Conservation (phyloP, 202 grass and related monocot species). For the Carex arenaria region DNA sequence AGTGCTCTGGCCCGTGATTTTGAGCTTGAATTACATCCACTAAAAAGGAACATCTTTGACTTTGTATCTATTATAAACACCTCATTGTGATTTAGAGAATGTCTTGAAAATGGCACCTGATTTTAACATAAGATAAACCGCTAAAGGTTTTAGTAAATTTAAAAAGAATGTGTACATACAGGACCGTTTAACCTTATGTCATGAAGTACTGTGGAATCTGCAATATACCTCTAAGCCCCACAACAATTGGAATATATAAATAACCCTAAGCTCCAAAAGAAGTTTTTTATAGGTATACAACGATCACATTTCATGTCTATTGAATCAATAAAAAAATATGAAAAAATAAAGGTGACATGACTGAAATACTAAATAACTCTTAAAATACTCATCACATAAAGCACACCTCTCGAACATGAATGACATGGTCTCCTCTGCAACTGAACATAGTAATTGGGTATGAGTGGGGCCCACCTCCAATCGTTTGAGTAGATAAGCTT, state of each 20-base stretch:
- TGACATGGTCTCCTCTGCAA: constrained; percentile 70
- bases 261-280: neutral
- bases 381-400: neutral
- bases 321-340: neutral
- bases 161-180: neutral
- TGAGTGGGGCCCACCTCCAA: constrained; percentile 20
- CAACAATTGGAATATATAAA: neutral
- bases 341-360: neutral
- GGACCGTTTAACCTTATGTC: neutral
- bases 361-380: neutral
- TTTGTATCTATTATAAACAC: constrained; percentile 77
- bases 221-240: neutral
- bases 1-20: constrained; percentile 80
- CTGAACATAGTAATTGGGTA: constrained; percentile 45
- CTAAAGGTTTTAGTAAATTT: neutral
- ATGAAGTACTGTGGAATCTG: neutral
- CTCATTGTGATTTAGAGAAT: constrained; percentile 60
- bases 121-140: neutral
- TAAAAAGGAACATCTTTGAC: constrained; percentile 71
- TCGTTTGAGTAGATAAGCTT: constrained; percentile 33
- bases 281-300: neutral
- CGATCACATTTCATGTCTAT: neutral
- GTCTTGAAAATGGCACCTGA: constrained; percentile 64
- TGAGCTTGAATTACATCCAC: constrained; percentile 58
- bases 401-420: constrained; percentile 63